Base-by-base conservation (phyloP, 805 yeast species). In the Candida taoyuanica region DNA sequence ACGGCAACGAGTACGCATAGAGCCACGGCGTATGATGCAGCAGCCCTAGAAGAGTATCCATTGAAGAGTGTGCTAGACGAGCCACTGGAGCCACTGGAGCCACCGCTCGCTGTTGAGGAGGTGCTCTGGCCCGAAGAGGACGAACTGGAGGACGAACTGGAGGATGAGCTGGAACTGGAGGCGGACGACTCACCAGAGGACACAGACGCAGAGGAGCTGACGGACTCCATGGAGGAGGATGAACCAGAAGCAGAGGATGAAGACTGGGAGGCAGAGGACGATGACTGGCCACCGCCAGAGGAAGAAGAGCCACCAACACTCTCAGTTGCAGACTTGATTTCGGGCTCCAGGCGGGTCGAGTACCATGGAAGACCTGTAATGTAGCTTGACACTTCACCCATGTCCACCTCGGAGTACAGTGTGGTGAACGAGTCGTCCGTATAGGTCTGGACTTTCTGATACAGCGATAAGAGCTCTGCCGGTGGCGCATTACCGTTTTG, bases 361-460 rank as follows among this genome's bases (percentile, higher is more conserved):
- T 28, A 28, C 30, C 30, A 28, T 28, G 30, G 30, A 9, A 28
- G 16, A 6, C 30, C 30, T 7, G 30, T 28, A 18, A 28, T 28
- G 30, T 28, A 28, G 17, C 16, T 12, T 5, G 30, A 28, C 12
- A 28, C 51, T 12, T 44, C 53, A 33, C 38, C 28, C 41, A 45
- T 42, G 39, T 61, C 58, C 29, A 62, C 47, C 25, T 45, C 39
- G 13, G 37, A n/a, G 44, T 46, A 59, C 37, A 62, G 47, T 16
- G 60, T 44, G 40, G 65, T 62, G 47, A 52, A 62, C 13, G 58
- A 48, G 19, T 56, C 56, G 34, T 62, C 64, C n/a, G 57, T 61
- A 44, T 57, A 61, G 20, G 66, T 58, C 16, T 46, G 42, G 18
- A 52, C 47, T 29, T 49, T 51, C 23, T 49, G 52, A 44, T 58